These are phyloP conservation scores for Phaffomyces thermotolerans DNA, from an alignment of 805 yeast genomes.

Conservation along the genomic window DNA sequence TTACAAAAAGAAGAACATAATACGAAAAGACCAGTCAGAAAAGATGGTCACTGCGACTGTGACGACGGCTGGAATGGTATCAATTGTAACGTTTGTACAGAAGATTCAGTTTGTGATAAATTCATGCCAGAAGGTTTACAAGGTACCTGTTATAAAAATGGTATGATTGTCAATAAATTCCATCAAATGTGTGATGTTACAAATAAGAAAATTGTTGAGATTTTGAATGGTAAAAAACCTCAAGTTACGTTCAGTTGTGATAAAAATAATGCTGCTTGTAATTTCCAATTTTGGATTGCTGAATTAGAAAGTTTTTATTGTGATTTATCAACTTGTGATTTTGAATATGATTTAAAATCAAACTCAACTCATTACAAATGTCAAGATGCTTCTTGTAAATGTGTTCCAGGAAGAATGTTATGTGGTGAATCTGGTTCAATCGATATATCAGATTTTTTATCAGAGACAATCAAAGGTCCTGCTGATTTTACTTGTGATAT, in stretches of 20 bases:
- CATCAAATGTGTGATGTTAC: constrained; percentile 96
- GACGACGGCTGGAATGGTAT: constrained; percentile 88
- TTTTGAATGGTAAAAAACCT: constrained; percentile 74
- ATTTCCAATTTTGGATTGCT: constrained; percentile 96
- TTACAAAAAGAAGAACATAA: constrained; percentile 55
- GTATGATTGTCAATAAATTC: constrained; percentile 70
- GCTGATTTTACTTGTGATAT: constrained; percentile 85
- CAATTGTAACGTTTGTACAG: constrained; percentile 81
- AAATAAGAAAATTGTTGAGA: constrained; percentile 73
- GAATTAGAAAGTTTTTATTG: constrained; percentile 86
- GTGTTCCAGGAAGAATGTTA: constrained; percentile 86
- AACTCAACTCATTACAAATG: constrained; percentile 77
- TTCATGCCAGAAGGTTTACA: constrained; percentile 80
- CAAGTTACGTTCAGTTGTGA: constrained; percentile 91
- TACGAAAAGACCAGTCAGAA: constrained; percentile 54
- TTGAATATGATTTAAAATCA: constrained; percentile 49
- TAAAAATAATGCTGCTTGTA: constrained; percentile 54
- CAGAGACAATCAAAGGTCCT: constrained; percentile 87
- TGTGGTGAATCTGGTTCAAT: constrained; percentile 94
- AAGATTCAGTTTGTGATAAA: constrained; percentile 70
- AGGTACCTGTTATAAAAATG: constrained; percentile 87
- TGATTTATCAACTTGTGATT: constrained; percentile 67
- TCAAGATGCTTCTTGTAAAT: constrained; percentile 71
- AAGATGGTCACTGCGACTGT: constrained; percentile 54
- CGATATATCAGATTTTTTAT: constrained; percentile 86